phyloP scores from a whole-genome alignment of 305 asterid species.

The Fraxinus xanthoxyloides region DNA sequence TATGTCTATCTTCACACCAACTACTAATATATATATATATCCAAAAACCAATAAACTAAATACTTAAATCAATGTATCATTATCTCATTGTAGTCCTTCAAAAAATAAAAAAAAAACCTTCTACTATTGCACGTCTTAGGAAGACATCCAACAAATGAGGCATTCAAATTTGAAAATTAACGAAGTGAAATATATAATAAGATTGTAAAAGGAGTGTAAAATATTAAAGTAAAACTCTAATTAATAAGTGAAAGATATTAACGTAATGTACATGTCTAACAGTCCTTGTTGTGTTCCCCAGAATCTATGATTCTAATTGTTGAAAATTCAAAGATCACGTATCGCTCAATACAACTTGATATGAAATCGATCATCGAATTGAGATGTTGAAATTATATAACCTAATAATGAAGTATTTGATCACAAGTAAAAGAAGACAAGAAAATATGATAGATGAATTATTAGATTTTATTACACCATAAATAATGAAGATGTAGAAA shows the following conservation, averaged over 20 bases:
- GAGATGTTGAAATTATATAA: too few relatives aligned
- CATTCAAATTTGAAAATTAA: not conserved
- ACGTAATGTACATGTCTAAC: too few relatives aligned
- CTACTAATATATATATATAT: not conserved
- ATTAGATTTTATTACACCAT: too few relatives aligned
- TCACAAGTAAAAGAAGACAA: too few relatives aligned
- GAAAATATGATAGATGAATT: too few relatives aligned
- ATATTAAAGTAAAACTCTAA: not conserved
- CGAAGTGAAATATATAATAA: not conserved
- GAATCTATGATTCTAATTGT: too few relatives aligned
- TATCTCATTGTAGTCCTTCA: not conserved
- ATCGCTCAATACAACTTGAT: too few relatives aligned
- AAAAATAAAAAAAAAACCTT: too few relatives aligned
- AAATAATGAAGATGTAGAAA: too few relatives aligned
- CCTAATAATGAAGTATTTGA: too few relatives aligned
- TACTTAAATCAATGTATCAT: not conserved
- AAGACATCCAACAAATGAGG: not conserved
- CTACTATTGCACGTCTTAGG: not conserved
- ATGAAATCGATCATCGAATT: too few relatives aligned
- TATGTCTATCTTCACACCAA: not conserved
- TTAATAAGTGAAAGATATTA: not conserved
- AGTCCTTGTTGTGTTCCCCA: not conserved
- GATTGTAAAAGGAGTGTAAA: not conserved
- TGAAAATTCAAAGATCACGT: too few relatives aligned
- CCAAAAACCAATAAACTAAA: not conserved